Evolutionary conservation across 768 basidiomycete species (phyloP).

Genomic region (Phaeolepiota aurea): DNA sequence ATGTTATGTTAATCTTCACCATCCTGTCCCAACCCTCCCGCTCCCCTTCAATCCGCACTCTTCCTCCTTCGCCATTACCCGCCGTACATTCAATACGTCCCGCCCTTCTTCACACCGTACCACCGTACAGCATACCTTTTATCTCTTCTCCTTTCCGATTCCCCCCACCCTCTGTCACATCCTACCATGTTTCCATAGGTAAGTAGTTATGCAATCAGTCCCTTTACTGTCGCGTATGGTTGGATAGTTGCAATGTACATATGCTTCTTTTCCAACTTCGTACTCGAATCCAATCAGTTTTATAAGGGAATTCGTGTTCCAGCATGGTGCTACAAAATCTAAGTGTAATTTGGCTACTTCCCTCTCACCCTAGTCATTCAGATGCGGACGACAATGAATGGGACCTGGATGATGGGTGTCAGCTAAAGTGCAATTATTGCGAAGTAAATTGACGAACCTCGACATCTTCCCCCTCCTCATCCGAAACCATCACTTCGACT

Average conservation of each 20-base stretch:
- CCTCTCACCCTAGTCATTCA: constrained; percentile 17
- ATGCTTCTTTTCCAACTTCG: constrained; percentile 22
- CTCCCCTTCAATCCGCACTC: constrained; percentile 8
- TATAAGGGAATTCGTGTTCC: not conserved
- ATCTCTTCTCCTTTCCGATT: constrained; percentile 10
- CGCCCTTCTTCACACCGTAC: constrained; percentile 13
- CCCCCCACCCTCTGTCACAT: constrained; percentile 12
- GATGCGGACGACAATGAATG: constrained; percentile 72
- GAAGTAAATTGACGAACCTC: constrained; percentile 45
- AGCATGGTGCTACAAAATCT: constrained; percentile 1
- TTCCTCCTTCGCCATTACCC: constrained; percentile 16
- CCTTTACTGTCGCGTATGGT: constrained; percentile 15
- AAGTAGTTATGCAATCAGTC: constrained; percentile 38
- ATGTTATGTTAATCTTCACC: constrained; percentile 9
- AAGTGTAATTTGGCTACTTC: too few relatives aligned
- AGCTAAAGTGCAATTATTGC: not conserved
- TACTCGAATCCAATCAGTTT: not conserved
- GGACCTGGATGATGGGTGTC: constrained; percentile 40
- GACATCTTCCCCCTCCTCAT: constrained; percentile 91
- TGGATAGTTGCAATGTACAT: constrained; percentile 21
- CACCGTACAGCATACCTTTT: constrained; percentile 3
- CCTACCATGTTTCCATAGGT: constrained; percentile 23
- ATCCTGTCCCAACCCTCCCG: constrained; percentile 7
- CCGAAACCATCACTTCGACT: constrained; percentile 91
- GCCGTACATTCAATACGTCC: constrained; percentile 12